A percentile compares a stretch with the other conserved stretches of the same genome.
Evolutionary conservation across 2,329 filamentous ascomycete species (phyloP).

Genomic region (Penicillium decumbens): DNA sequence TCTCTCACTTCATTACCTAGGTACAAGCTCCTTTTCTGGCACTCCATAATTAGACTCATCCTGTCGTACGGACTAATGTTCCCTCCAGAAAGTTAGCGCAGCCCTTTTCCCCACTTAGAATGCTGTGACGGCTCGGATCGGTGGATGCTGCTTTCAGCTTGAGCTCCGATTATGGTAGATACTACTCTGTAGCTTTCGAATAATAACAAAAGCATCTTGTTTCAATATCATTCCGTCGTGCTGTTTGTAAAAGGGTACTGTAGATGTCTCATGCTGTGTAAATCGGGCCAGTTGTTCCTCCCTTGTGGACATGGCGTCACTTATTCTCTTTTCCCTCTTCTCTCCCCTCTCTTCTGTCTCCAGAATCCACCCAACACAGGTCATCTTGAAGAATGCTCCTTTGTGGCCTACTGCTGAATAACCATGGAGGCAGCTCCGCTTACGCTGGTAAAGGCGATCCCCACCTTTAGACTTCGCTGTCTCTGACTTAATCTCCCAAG

Average conservation of each 20-base stretch:
- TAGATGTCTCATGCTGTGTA: too few species aligned
- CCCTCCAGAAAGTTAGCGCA: neutral
- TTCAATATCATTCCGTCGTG: too few species aligned
- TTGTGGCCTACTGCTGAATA: neutral
- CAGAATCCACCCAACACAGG: neutral
- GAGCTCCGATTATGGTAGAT: neutral
- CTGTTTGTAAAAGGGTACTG: too few species aligned
- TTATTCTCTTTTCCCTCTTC: neutral
- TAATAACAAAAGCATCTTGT: neutral
- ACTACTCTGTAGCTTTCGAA: neutral
- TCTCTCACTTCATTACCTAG: too few species aligned
- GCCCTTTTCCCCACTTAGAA: conserved; percentile 10
- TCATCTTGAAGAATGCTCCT: neutral
- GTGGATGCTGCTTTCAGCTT: conserved; percentile 12
- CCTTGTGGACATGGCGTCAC: conserved; percentile 5
- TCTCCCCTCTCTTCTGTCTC: neutral
- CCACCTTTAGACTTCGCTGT: neutral
- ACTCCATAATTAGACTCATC: too few species aligned
- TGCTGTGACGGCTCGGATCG: conserved; percentile 13
- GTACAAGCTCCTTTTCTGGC: too few species aligned
- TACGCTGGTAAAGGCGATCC: conserved; percentile 50
- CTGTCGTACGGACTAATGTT: neutral
- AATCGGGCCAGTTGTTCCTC: neutral
- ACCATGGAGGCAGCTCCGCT: conserved; percentile 66
- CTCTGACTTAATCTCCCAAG: conserved; percentile 40